Evolutionary conservation across 2,329 filamentous ascomycete species (phyloP).

Genomic region (Pseudopyricularia javanii): DNA sequence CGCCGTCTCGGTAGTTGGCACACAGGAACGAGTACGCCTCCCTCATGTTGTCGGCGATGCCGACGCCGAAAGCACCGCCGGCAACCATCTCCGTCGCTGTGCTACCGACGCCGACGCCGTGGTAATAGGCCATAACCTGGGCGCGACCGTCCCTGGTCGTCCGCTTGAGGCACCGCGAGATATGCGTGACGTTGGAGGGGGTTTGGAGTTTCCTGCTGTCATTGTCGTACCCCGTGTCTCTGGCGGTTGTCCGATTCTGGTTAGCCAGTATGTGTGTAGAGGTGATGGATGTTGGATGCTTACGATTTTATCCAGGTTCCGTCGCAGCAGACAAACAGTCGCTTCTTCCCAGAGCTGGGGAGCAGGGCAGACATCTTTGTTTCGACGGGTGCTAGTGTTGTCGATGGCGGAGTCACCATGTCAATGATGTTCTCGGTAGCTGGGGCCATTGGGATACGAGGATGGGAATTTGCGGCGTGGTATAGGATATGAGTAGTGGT

Average conservation of each 20-base stretch:
- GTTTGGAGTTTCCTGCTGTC: conserved; percentile 30
- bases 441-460: too few relatives aligned
- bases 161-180: conserved; percentile 43
- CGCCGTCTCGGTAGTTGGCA: conserved; percentile 46
- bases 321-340: conserved; percentile 39
- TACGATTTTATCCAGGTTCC: conserved; percentile 41
- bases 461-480: too few relatives aligned
- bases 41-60: conserved; percentile 43
- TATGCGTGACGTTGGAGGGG: conserved; percentile 48
- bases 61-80: conserved; percentile 42
- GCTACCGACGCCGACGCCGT: conserved; percentile 44
- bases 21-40: conserved; percentile 52
- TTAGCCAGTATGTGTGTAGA: background rate
- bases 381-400: too few relatives aligned
- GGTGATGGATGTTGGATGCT: conserved; percentile 1
- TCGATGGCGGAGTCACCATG: too few relatives aligned
- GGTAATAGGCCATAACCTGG: conserved; percentile 49
- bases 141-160: conserved; percentile 35
- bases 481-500: too few relatives aligned
- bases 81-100: conserved; percentile 34
- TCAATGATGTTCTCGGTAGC: too few relatives aligned
- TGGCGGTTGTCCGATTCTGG: conserved; percentile 9
- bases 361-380: background rate
- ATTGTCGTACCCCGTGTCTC: conserved; percentile 33
- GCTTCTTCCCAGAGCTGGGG: conserved; percentile 20